phyloP scores from a whole-genome alignment of 2,329 filamentous ascomycete genomes.

The Clarireedia hainanense region DNA sequence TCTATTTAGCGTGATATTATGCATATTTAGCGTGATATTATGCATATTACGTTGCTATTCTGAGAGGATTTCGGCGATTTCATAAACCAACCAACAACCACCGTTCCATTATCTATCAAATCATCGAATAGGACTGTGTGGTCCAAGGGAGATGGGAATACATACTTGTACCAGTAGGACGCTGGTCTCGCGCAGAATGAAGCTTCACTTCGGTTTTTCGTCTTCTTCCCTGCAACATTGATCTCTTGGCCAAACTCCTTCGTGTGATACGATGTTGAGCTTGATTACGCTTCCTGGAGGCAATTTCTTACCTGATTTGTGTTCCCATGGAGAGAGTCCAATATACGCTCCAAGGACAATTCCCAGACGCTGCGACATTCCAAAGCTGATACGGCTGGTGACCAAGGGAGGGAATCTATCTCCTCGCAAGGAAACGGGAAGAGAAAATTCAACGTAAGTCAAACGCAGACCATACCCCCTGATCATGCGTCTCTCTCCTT shows the following conservation, averaged over 20 bases:
- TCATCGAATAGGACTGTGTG: neutral
- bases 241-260: neutral
- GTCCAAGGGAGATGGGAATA: neutral
- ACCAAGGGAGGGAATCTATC: neutral
- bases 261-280: neutral
- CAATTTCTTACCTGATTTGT: neutral
- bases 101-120: neutral
- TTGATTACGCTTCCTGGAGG: neutral
- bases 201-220: neutral
- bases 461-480: neutral
- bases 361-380: too few relatives aligned
- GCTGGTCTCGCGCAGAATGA: neutral
- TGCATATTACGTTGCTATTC: conserved; percentile 2
- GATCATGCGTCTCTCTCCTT: neutral
- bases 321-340: neutral
- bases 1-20: neutral
- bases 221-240: conserved; percentile 1
- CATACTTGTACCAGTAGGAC: too few relatives aligned
- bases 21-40: neutral
- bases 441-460: neutral
- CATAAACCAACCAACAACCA: neutral
- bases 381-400: too few relatives aligned
- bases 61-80: neutral
- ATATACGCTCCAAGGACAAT: neutral
- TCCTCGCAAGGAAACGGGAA: neutral